Percentiles rank a stretch among this genome's conserved stretches.
phyloP scores from a whole-genome alignment of 2,329 filamentous ascomycete genomes.

The Neofusicoccum sp. region DNA sequence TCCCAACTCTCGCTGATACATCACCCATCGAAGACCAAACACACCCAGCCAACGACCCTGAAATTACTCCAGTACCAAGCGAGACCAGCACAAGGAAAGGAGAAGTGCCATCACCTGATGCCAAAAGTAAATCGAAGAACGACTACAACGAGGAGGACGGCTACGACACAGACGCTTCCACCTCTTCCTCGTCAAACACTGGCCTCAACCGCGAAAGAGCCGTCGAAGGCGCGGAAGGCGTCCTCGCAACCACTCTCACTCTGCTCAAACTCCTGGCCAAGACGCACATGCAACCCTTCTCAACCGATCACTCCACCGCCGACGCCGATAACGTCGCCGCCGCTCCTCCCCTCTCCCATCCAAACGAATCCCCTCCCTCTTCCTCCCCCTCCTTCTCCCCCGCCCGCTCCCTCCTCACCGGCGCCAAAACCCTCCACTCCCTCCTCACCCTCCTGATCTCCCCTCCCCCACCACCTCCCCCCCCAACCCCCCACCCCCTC shows the following conservation, averaged over 20 bases:
- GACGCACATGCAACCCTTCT: background rate
- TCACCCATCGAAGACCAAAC: too few species aligned
- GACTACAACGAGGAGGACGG: background rate
- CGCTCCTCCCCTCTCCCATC: background rate
- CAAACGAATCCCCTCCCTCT: background rate
- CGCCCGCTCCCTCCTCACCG: background rate
- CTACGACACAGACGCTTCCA: background rate
- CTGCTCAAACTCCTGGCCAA: conserved; percentile 5
- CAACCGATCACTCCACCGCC: background rate
- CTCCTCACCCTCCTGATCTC: background rate
- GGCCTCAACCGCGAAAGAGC: background rate
- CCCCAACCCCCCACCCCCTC: background rate
- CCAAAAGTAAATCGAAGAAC: background rate
- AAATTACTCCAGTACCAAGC: too few species aligned
- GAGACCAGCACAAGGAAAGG: too few species aligned
- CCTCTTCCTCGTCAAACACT: background rate
- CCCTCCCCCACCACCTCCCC: background rate
- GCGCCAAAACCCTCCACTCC: background rate
- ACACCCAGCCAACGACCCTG: too few species aligned
- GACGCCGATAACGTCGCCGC: background rate
- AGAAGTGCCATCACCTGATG: too few species aligned
- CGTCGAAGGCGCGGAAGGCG: conserved; percentile 10
- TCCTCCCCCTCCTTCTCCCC: background rate
- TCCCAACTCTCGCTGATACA: too few species aligned
- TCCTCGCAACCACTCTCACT: background rate